phyloP scores from a whole-genome alignment of 192 early-diverging fungal species.

The Entophlyctis luteolus region DNA sequence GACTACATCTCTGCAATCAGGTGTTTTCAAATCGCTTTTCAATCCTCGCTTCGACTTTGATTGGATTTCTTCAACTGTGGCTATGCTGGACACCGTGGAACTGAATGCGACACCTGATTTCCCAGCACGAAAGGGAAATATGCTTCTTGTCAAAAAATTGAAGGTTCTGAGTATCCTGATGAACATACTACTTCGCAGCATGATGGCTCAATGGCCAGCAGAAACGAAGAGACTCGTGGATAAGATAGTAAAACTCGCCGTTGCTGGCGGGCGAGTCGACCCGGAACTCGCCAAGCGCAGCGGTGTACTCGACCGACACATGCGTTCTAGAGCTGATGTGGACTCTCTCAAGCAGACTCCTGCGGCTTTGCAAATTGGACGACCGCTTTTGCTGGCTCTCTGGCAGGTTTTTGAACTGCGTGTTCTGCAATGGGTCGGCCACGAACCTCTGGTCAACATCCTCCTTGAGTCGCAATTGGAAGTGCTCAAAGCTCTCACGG shows the following conservation, averaged over 20 bases:
- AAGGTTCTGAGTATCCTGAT: conserved; percentile 47
- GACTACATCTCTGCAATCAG: conserved; percentile 19
- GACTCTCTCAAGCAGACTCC: background rate
- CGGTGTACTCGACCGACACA: background rate
- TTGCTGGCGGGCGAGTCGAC: conserved; percentile 1
- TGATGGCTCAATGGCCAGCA: conserved; percentile 35
- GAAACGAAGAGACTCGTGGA: conserved; percentile 47
- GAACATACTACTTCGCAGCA: conserved; percentile 41
- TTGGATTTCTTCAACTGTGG: conserved; percentile 41
- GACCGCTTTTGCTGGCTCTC: conserved; percentile 48
- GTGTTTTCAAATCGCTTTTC: conserved; percentile 37
- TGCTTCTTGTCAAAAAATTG: conserved; percentile 40
- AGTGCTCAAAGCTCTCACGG: conserved; percentile 38
- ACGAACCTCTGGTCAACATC: conserved; percentile 30
- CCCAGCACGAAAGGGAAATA: conserved; percentile 32
- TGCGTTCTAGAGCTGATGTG: background rate
- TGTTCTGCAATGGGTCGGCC: conserved; percentile 49
- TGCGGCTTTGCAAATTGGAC: conserved; percentile 34
- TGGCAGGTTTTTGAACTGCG: conserved; percentile 59
- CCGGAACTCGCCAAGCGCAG: background rate
- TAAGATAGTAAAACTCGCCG: conserved; percentile 21
- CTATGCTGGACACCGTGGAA: conserved; percentile 39
- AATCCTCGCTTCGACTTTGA: conserved; percentile 40
- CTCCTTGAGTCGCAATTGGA: conserved; percentile 47
- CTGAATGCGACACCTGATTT: conserved; percentile 19